phyloP scores from a whole-genome alignment of 805 yeast species.

The Myxozyma udenii region DNA sequence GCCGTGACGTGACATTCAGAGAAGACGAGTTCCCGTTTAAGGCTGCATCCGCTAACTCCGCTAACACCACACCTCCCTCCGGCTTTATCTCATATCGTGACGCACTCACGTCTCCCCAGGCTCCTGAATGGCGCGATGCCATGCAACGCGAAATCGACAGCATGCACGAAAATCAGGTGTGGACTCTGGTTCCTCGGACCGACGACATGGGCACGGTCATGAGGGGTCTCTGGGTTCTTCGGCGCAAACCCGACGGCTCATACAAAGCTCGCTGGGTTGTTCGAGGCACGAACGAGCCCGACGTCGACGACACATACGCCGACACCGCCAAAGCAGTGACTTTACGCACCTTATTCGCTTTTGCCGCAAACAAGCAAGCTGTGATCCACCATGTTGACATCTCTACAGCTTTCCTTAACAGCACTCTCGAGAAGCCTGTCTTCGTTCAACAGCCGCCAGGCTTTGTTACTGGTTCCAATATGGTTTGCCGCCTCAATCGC shows the following conservation, averaged over 20 bases:
- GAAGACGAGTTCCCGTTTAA: constrained; percentile 2
- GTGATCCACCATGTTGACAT: constrained; percentile 3
- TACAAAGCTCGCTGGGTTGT: constrained; percentile 2
- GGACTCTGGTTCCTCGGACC: background rate
- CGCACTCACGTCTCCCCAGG: background rate
- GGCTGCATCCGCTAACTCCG: too few relatives aligned
- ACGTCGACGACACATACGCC: background rate
- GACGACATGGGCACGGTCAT: background rate
- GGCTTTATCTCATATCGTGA: background rate
- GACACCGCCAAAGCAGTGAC: background rate
- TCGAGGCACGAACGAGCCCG: background rate
- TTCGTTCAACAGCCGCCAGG: constrained; percentile 2
- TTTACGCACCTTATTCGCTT: background rate
- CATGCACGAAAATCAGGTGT: background rate
- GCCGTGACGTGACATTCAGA: constrained; percentile 3
- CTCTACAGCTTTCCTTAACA: constrained; percentile 1
- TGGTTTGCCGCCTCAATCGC: background rate
- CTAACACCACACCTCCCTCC: background rate
- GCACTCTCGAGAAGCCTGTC: background rate
- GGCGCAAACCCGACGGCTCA: background rate
- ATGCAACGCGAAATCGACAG: background rate
- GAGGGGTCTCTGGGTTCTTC: background rate
- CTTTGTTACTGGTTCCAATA: background rate
- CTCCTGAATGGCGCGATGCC: background rate
- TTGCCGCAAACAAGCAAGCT: background rate